A percentile compares a stretch with the other conserved stretches of the same genome.
These are phyloP conservation scores for Nicotiana tomentosiformis DNA, from an alignment of 257 asterid genomes.

Conservation along the genomic window DNA sequence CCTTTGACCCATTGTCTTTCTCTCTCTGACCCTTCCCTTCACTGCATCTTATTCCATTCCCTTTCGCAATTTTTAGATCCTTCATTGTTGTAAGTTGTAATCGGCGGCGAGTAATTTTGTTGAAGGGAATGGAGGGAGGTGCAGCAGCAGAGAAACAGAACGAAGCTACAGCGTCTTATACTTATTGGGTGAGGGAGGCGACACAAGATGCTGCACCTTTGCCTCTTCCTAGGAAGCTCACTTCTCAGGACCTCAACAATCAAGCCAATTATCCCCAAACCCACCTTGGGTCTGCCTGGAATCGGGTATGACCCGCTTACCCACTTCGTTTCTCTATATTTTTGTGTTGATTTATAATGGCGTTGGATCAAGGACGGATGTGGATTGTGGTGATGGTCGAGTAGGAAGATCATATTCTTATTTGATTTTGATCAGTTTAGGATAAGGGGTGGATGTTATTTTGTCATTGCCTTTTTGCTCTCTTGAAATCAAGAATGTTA, in stretches of 20 bases:
- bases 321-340: not conserved
- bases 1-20: not conserved
- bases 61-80: not conserved
- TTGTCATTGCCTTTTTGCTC: not conserved
- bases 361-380: not conserved
- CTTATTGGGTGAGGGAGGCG: conserved; percentile 51
- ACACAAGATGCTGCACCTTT: conserved; percentile 58
- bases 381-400: not conserved
- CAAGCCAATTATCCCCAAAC: conserved; percentile 26
- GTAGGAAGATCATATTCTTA: not conserved
- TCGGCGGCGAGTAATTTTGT: not conserved
- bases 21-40: not conserved
- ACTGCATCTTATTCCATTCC: not conserved
- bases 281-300: conserved; percentile 66
- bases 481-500: not conserved
- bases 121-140: conserved; percentile 39
- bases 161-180: conserved; percentile 39
- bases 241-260: conserved; percentile 29
- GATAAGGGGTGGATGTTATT: not conserved
- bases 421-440: not conserved
- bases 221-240: conserved; percentile 51
- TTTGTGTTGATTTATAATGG: not conserved
- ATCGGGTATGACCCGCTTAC: conserved; percentile 33
- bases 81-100: not conserved
- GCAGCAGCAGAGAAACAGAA: conserved; percentile 32